Conservation (phyloP, 2,329 filamentous ascomycete species). For the Colletotrichum shisoi region DNA sequence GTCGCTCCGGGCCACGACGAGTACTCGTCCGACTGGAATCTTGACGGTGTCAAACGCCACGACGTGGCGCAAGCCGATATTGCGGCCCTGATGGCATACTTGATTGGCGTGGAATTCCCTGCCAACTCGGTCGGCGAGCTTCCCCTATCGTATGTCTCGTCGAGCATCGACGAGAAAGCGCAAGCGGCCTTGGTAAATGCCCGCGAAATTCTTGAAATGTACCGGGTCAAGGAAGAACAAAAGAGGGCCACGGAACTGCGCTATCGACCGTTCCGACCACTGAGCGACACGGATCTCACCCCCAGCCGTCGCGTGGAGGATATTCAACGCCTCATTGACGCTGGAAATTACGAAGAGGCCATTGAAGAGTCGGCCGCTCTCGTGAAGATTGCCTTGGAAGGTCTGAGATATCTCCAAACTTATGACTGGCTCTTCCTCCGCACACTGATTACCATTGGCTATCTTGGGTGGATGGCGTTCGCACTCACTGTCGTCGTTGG, state of each 20-base stretch:
- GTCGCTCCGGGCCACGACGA: conserved; percentile 85
- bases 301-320: conserved; percentile 71
- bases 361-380: conserved; percentile 80
- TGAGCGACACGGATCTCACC: conserved; percentile 70
- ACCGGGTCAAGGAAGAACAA: conserved; percentile 86
- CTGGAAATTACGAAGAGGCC: conserved; percentile 74
- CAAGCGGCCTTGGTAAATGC: conserved; percentile 85
- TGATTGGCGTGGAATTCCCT: conserved; percentile 86
- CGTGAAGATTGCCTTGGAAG: conserved; percentile 78
- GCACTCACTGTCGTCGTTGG: conserved; percentile 89
- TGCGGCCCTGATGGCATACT: conserved; percentile 92
- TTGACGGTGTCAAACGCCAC: conserved; percentile 81
- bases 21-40: conserved; percentile 86
- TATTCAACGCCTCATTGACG: conserved; percentile 73
- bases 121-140: conserved; percentile 96
- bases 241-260: conserved; percentile 79
- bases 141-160: conserved; percentile 81
- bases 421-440: conserved; percentile 98
- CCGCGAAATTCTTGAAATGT: conserved; percentile 91
- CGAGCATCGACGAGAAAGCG: conserved; percentile 77
- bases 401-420: conserved; percentile 91
- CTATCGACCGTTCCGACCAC: conserved; percentile 76
- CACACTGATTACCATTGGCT: conserved; percentile 86
- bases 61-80: conserved; percentile 95
- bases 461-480: conserved; percentile 94